phyloP scores from a whole-genome alignment of 176 grass and related monocot genomes.

The Oryza rufipogon region DNA sequence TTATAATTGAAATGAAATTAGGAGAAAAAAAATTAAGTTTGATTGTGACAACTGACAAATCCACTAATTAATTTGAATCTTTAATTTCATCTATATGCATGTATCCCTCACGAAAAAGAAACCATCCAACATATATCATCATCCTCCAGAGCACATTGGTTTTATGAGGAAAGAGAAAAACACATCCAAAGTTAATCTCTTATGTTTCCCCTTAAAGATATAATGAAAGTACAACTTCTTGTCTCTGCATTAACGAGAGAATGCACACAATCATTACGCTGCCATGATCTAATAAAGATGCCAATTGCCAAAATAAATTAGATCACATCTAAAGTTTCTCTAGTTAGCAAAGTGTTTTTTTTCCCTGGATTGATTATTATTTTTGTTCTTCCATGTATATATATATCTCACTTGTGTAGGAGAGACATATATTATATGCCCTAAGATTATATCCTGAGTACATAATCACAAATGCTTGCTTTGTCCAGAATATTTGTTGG shows the following conservation, averaged over 20 bases:
- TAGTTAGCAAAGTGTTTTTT: not conserved
- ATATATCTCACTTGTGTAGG: not conserved
- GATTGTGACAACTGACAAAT: not conserved
- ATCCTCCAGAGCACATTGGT: not conserved
- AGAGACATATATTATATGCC: conserved; percentile 16
- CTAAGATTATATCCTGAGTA: conserved; percentile 42
- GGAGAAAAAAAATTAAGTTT: not conserved
- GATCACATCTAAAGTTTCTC: not conserved
- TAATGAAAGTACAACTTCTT: not conserved
- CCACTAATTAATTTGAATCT: not conserved
- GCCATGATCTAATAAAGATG: not conserved
- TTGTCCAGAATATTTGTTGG: conserved; percentile 25
- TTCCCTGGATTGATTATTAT: not conserved
- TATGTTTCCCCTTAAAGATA: not conserved
- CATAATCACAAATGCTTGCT: conserved; percentile 39
- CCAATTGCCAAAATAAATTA: not conserved
- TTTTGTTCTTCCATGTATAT: conserved; percentile 4
- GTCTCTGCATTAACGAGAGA: not conserved
- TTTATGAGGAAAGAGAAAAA: not conserved
- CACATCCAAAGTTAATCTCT: not conserved
- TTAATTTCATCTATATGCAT: not conserved
- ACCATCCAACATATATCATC: not conserved
- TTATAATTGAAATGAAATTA: not conserved
- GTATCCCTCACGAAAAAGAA: not conserved
- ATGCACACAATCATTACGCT: not conserved